Percentiles rank a stretch among this genome's conserved stretches.
Evolutionary conservation across 257 asterid genomes (phyloP).

Genomic region (Solanum medicagineum): DNA sequence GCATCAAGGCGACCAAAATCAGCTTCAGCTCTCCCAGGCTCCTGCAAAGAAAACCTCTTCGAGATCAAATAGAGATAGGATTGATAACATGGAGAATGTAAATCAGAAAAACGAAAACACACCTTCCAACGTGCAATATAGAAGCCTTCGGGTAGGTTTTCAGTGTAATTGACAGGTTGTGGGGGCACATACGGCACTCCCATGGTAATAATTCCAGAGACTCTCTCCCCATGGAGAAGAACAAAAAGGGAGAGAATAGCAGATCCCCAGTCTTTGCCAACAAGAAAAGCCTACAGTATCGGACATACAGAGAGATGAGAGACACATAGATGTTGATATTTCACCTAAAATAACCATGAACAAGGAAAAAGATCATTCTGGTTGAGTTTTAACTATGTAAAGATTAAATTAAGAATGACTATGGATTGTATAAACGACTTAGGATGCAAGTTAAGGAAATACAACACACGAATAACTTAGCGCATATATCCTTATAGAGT

Average conservation of each 20-base stretch:
- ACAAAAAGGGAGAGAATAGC: slow-evolving; percentile 30
- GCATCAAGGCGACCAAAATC: slow-evolving; percentile 36
- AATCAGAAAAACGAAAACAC: neutral
- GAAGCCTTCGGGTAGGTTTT: slow-evolving; percentile 59
- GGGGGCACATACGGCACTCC: slow-evolving; percentile 57
- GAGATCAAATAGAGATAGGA: neutral
- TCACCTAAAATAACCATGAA: neutral
- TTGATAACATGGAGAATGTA: neutral
- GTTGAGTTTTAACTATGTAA: neutral
- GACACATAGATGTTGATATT: neutral
- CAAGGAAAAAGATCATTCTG: neutral
- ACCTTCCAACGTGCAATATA: slow-evolving; percentile 65
- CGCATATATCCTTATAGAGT: no score
- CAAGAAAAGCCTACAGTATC: slow-evolving; percentile 43
- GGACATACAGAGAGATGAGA: neutral
- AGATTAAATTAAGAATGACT: neutral
- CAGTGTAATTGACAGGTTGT: neutral
- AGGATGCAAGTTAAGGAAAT: neutral
- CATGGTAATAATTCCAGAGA: slow-evolving; percentile 39
- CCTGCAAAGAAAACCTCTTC: slow-evolving; percentile 14
- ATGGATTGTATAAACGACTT: neutral
- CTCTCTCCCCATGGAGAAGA: slow-evolving; percentile 47
- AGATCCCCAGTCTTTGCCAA: slow-evolving; percentile 73
- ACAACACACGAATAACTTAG: neutral
- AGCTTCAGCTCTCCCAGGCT: slow-evolving; percentile 51